Evolutionary conservation across 2,329 filamentous ascomycete species (phyloP), one percentile per base, ranked within the genome.

Genomic region (Sclerotinia borealis): DNA sequence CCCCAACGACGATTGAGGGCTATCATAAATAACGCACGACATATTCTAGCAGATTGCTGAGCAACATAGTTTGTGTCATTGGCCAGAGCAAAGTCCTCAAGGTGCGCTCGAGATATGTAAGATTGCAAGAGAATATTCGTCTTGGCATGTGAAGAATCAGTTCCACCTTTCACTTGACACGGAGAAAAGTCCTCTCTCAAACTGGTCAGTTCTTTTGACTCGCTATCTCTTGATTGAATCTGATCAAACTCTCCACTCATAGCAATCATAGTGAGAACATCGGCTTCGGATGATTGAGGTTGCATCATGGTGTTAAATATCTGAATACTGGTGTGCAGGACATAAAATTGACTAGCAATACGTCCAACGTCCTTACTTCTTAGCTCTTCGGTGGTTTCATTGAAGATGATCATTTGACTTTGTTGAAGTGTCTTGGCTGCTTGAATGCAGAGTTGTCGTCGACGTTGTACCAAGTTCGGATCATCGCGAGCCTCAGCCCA

Each of bases 341-440:
- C 93, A 73, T 99, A 99, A 74, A 89, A 99, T 75, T 99, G 93
- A 75, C 93, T 98, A 19, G 95, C 95, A 74, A 99, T 99, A 19
- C 95, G 88, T 3, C 95, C 95, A 58, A 98, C 89, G 71, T 99
- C 93, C 75, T 99, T 99, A 65, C 92, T 90, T 64, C 92, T 87
- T 10, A 99, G 84, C 71, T 97, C 93, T 69, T 97, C 93, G 0
- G 93, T 99, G 22, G 82, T 85, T 73, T 98, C 95, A 69, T 99
- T 97, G 80, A 93, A 99, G 63, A 99, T 95, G 72, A 99, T 95
- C 96, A 99, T 99, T 77, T 99, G 95, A 70, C 91, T 96, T 72
- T 93, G 84, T 73, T 97, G 93, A 49, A 99, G 79, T 6, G 91
- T 90, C 49, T 88, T 83, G 0, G 95, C 95, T 29, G 95, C 95